Base-by-base conservation (phyloP, 768 basidiomycete species). In the Dacryopinax primogenitus region DNA sequence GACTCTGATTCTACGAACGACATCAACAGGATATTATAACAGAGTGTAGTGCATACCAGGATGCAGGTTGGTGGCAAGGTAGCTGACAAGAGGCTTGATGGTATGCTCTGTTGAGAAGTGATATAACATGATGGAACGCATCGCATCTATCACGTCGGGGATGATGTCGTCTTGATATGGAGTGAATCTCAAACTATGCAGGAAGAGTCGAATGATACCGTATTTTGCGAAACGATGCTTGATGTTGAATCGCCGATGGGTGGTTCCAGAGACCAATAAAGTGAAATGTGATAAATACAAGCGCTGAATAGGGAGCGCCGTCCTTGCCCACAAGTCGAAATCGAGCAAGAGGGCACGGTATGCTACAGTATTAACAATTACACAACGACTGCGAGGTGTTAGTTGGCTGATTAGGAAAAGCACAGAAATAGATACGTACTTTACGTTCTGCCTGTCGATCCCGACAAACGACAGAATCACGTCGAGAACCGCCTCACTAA, bases 401-500 rank as follows among this genome's bases (percentile, higher is more conserved):
- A 18, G 68, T 66, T 21, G 36, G 61, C 36, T 47, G 28, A 13
- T 15, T 23, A 37, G 3, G 62, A 21, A 33, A 26, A n/a, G 0
- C 6, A 47, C 11, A 21, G 18, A 37, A 18, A 18, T 16, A 12
- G 28, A 3, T 4, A 75, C 87, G 63, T 71, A 92, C 91, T 90
- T 87, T 12, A 91, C 88, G 3, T 80, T 82, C 63, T 84, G 83
- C 71, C 92, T 88, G 72, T 88, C 88, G 70, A 95, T 76, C 7
- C 94, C 94, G 26, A 94, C 73, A 70, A 92, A 91, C 73, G 88
- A 86, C 70, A 96, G 90, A 16, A 97, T 69, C 0, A 84, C 86
- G 71, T 92, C 90, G 69, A 90, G 92, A 6, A 85, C 80, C 0
- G 87, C 85, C 74, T 87, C 80, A 70, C 91, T 90, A 73, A 97